Conservation (phyloP, 257 asterid genomes). For the Nicotiana obtusifolia region DNA sequence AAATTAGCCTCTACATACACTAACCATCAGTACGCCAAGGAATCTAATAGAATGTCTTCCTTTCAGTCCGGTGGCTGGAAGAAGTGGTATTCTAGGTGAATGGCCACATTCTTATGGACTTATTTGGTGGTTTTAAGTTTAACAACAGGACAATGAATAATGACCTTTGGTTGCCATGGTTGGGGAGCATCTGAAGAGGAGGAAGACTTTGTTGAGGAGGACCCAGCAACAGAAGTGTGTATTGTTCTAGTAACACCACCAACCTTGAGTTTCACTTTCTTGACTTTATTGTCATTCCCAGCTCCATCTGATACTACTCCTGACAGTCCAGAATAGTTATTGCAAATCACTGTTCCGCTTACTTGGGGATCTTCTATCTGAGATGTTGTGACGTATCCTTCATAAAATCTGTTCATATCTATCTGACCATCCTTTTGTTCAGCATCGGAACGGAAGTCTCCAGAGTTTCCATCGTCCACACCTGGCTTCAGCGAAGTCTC, state of each 20-base stretch:
- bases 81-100: neutral
- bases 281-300: slow-evolving; percentile 40
- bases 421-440: neutral
- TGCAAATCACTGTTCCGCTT: slow-evolving; percentile 16
- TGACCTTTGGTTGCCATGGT: slow-evolving; percentile 20
- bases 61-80: neutral
- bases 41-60: neutral
- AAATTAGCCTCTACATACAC: neutral
- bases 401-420: neutral
- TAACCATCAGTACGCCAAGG: neutral
- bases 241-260: slow-evolving; percentile 76
- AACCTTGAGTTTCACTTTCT: slow-evolving; percentile 68
- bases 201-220: slow-evolving; percentile 37
- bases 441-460: slow-evolving; percentile 19
- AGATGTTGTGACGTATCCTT: slow-evolving; percentile 23
- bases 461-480: slow-evolving; percentile 26
- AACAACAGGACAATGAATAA: slow-evolving; percentile 9
- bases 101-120: neutral
- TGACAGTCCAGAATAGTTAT: slow-evolving; percentile 19
- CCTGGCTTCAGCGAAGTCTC: slow-evolving; percentile 25
- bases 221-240: slow-evolving; percentile 46
- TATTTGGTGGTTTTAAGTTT: neutral
- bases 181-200: slow-evolving; percentile 26
- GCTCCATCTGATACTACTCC: slow-evolving; percentile 34
- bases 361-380: slow-evolving; percentile 14